Percentiles rank a stretch among this genome's conserved stretches.
Conservation (phyloP, 805 yeast species). For the Teunomyces barrocoloradensis region DNA sequence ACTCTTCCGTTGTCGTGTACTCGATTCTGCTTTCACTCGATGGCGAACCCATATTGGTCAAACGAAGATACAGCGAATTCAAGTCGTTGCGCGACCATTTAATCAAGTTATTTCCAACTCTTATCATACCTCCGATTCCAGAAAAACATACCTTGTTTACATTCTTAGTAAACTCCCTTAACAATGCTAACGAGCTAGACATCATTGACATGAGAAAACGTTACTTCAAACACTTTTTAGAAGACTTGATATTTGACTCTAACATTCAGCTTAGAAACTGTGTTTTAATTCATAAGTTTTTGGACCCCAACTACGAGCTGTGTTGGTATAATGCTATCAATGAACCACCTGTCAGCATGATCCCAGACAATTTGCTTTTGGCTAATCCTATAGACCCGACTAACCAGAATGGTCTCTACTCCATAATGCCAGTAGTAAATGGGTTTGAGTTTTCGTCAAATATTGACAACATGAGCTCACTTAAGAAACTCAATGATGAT, state of each 20-base stretch:
- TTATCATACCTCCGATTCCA: constrained; percentile 44
- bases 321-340: constrained; percentile 52
- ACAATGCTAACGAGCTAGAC: constrained; percentile 31
- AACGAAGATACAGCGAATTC: constrained; percentile 43
- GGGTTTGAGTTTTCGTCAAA: constrained; percentile 35
- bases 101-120: constrained; percentile 37
- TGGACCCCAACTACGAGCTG: constrained; percentile 49
- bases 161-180: constrained; percentile 39
- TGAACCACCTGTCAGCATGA: constrained; percentile 42
- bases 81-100: constrained; percentile 40
- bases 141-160: constrained; percentile 47
- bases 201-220: constrained; percentile 50
- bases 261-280: constrained; percentile 32
- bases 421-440: constrained; percentile 44
- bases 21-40: constrained; percentile 27
- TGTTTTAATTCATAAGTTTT: constrained; percentile 42
- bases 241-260: constrained; percentile 34
- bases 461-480: constrained; percentile 29
- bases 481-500: constrained; percentile 35
- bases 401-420: constrained; percentile 51
- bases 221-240: constrained; percentile 43
- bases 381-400: constrained; percentile 52
- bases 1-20: constrained; percentile 38
- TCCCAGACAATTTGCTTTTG: constrained; percentile 48
- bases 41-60: constrained; percentile 29